Percentiles rank a stretch among this genome's conserved stretches.
Evolutionary conservation across 176 grass and related monocot species (phyloP).

Genomic region (Alopecurus myosuroides): DNA sequence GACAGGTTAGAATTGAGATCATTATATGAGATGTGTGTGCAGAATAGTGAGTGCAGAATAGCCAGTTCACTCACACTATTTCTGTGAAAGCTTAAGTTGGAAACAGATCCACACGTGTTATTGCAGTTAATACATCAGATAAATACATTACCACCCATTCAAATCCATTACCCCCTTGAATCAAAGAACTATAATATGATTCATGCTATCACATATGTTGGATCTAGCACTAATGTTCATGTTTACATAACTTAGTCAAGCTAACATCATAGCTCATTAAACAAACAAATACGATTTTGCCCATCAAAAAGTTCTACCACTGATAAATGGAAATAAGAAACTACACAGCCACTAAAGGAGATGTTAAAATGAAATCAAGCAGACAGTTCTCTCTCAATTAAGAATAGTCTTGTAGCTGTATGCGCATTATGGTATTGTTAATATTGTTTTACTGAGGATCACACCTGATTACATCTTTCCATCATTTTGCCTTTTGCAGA

Average conservation of each 20-base stretch:
- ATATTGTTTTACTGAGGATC: neutral
- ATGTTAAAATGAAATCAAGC: neutral
- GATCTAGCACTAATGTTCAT: neutral
- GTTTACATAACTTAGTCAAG: neutral
- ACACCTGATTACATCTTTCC: neutral
- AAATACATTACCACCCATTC: neutral
- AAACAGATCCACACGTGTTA: neutral
- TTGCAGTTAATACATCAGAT: neutral
- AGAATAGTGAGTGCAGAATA: neutral
- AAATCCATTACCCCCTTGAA: neutral
- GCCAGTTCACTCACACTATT: neutral
- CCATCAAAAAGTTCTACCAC: neutral
- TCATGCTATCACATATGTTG: neutral
- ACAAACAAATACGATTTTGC: neutral
- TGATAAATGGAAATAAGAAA: neutral
- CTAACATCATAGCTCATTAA: neutral
- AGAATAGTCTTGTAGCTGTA: neutral
- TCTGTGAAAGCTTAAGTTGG: neutral
- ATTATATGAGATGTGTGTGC: neutral
- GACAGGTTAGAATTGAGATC: neutral
- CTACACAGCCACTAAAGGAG: neutral
- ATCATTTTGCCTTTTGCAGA: constrained; percentile 40
- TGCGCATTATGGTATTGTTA: neutral
- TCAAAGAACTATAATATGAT: neutral
- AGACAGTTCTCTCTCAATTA: neutral